Evolutionary conservation across 192 early-diverging fungal genomes (phyloP).

Genomic region (Coemansia sp.): DNA sequence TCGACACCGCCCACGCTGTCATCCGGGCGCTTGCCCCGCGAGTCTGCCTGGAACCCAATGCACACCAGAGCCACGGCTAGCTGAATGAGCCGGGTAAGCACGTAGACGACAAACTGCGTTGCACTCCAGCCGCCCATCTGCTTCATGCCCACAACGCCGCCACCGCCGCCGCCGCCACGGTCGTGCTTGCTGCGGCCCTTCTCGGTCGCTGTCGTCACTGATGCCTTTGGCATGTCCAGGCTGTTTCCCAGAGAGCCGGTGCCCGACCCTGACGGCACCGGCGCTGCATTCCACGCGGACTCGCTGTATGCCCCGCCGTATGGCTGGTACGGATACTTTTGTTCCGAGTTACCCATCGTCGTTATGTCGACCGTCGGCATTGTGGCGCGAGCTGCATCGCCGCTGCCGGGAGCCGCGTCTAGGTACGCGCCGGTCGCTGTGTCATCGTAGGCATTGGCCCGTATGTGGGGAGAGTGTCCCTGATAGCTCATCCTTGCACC

Average conservation of each 20-base stretch:
- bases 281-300: slow-evolving; percentile 3
- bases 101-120: slow-evolving; percentile 20
- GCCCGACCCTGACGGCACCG: neutral
- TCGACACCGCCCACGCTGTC: slow-evolving; percentile 4
- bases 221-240: neutral
- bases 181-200: neutral
- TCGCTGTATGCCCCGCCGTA: slow-evolving; percentile 38
- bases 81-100: slow-evolving; percentile 17
- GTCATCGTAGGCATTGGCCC: no score
- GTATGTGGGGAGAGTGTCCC: no score
- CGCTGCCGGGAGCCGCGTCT: no score
- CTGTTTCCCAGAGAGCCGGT: neutral
- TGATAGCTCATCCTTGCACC: no score
- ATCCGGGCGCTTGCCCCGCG: slow-evolving; percentile 15
- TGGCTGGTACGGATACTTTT: slow-evolving; percentile 11
- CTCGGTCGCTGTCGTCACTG: neutral
- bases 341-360: slow-evolving; percentile 23
- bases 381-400: neutral
- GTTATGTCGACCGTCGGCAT: slow-evolving; percentile 20
- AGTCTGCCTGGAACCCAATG: slow-evolving; percentile 27
- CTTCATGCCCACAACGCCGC: slow-evolving; percentile 17
- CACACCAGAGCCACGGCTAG: slow-evolving; percentile 27
- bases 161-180: neutral
- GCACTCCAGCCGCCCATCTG: slow-evolving; percentile 21
- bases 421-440: no score